Conservation (phyloP, 2,329 filamentous ascomycete genomes). For the Ceratocystis harringtonii region DNA sequence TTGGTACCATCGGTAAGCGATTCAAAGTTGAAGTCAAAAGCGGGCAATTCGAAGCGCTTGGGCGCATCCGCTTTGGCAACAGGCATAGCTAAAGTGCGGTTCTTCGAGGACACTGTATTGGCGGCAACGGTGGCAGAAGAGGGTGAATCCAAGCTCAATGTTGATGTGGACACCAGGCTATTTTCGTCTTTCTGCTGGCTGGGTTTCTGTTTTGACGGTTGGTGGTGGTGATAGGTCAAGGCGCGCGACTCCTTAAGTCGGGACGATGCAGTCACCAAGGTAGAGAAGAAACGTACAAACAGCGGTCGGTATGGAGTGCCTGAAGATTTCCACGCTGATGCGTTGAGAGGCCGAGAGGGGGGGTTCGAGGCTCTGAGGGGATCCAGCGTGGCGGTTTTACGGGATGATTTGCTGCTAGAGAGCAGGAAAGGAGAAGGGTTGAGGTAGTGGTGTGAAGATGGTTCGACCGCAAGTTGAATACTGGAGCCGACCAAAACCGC, state of each 20-base stretch:
- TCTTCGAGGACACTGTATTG: not conserved
- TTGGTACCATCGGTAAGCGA: conserved; percentile 46
- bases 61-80: conserved; percentile 9
- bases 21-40: conserved; percentile 42
- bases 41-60: conserved; percentile 38
- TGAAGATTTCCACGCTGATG: conserved; percentile 15
- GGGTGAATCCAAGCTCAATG: not conserved
- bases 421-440: not conserved
- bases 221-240: conserved; percentile 12
- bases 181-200: not conserved
- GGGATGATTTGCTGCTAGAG: conserved; percentile 4
- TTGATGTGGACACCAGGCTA: not conserved
- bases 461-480: not conserved
- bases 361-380: conserved; percentile 15
- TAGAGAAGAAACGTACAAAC: conserved; percentile 15
- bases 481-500: conserved; percentile 1
- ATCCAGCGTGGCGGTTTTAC: conserved; percentile 16
- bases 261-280: conserved; percentile 14
- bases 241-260: conserved; percentile 14
- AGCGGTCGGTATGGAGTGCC: conserved; percentile 12
- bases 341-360: conserved; percentile 12
- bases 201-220: not conserved
- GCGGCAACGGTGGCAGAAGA: too few relatives aligned
- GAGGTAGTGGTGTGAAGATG: conserved; percentile 5
- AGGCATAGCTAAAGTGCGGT: conserved; percentile 10